phyloP scores from a whole-genome alignment of 768 basidiomycete species.

The Lactifluus piperatus region DNA sequence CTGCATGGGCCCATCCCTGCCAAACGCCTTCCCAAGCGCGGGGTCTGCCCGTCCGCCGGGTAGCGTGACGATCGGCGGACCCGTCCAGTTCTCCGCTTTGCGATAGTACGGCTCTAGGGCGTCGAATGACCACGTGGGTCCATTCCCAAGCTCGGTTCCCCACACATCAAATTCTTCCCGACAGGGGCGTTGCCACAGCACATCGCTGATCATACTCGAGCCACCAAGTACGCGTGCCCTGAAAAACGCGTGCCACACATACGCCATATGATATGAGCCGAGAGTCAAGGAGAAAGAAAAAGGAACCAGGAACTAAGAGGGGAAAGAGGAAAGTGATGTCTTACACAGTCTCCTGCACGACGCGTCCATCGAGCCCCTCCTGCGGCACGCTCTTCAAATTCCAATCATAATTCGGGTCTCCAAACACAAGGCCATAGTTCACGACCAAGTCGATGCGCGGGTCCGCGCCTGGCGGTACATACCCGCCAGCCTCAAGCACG shows the following conservation, averaged over 20 bases:
- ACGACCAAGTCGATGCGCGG: constrained; percentile 13
- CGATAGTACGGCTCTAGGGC: constrained; percentile 15
- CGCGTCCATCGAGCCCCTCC: constrained; percentile 9
- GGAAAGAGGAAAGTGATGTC: not conserved
- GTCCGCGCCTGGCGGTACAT: constrained; percentile 16
- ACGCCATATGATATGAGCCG: not conserved
- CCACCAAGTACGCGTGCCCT: constrained; percentile 17
- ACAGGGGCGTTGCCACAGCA: constrained; percentile 20
- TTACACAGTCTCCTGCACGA: constrained; percentile 16
- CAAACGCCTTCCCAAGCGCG: not conserved
- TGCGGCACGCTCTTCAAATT: constrained; percentile 18
- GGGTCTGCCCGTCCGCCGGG: constrained; percentile 9
- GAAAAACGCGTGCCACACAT: too few relatives aligned
- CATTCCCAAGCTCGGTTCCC: constrained; percentile 16
- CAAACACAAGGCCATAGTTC: constrained; percentile 15
- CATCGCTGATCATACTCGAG: constrained; percentile 19
- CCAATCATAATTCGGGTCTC: constrained; percentile 14
- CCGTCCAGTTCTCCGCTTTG: constrained; percentile 19
- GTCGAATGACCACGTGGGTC: constrained; percentile 13
- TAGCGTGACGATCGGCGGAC: constrained; percentile 5
- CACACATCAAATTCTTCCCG: constrained; percentile 16
- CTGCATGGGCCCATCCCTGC: too few relatives aligned
- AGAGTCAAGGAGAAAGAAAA: not conserved
- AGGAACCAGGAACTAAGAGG: not conserved
- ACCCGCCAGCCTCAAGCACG: constrained; percentile 27